Base-by-base conservation (phyloP, 805 yeast genomes). In the Suhomyces xylopsoci region DNA sequence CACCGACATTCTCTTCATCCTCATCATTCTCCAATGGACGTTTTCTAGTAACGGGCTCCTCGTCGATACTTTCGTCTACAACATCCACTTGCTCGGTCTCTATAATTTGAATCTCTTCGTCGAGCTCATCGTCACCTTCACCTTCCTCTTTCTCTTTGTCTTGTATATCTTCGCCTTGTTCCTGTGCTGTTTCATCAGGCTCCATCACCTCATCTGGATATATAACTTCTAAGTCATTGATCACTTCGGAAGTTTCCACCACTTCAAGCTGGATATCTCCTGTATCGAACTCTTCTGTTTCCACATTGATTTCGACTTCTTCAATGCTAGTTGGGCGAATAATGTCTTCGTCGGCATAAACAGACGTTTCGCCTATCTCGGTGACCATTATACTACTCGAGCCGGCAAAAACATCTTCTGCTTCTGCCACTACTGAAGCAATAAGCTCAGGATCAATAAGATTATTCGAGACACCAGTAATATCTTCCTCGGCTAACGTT, bases 1-100 rank as follows among this genome's bases (percentile, higher is more conserved):
- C 34, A 17, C 34, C n/a, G 17, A 9, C n/a, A 20, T 8, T 36
- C 7, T n/a, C 9, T n/a, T 24, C 49, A 7, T 42, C 6, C 7
- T 24, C 49, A 15, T 48, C 52, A 19, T 41, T 50, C 22, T 50
- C 52, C 10, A 17, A 34, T 25, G 28, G 30, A 5, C 57, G 44
- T 41, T 53, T 53, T 30, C 50, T 51, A 14, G n/a, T n/a, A 22
- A 17, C 9, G 41, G 41, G 41, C 42, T 17, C 22, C n/a, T 14
- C 17, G 1, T 32, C 36, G n/a, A 32, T 8, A n/a, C 7, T 6
- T 32, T n/a, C 36, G 15, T 28, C 34, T 20, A 6, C 9, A n/a
- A n/a, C 36, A 12, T 10, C 34, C 36, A 14, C 36, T 24, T n/a
- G 22, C 2, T 24, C 17, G 8, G 41, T 20, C 22, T 46, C 43